Percentiles rank a stretch among this genome's conserved stretches.
phyloP scores from a whole-genome alignment of 2,329 filamentous ascomycete species.

The Fusarium torulosum region DNA sequence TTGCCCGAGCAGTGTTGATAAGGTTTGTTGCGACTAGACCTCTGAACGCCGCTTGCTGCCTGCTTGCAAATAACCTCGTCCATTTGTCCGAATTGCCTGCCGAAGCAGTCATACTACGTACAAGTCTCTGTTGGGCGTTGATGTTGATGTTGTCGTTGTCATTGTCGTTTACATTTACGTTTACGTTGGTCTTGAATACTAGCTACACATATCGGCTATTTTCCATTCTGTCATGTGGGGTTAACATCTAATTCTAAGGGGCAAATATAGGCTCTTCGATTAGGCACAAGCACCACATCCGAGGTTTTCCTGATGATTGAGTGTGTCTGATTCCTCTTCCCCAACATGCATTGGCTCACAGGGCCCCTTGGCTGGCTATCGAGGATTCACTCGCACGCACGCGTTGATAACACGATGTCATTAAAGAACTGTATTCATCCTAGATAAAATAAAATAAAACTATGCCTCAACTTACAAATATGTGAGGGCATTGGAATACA shows the following conservation, averaged over 20 bases:
- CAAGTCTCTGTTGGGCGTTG: not conserved
- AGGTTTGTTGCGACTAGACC: conserved; percentile 37
- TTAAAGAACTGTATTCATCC: not conserved
- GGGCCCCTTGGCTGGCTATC: too few relatives aligned
- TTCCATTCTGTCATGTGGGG: too few relatives aligned
- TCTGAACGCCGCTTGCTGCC: conserved; percentile 25
- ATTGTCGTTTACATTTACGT: too few relatives aligned
- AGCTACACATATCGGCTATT: not conserved
- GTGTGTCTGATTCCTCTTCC: not conserved
- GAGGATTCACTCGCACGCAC: too few relatives aligned
- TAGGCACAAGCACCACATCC: too few relatives aligned
- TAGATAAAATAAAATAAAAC: not conserved
- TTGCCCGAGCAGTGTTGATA: conserved; percentile 13
- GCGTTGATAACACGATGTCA: not conserved
- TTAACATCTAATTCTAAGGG: too few relatives aligned
- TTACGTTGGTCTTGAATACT: too few relatives aligned
- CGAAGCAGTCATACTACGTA: conserved; percentile 12
- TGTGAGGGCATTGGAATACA: too few relatives aligned
- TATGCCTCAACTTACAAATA: not conserved
- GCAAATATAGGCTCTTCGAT: too few relatives aligned
- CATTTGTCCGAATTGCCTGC: conserved; percentile 21
- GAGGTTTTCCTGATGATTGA: too few relatives aligned
- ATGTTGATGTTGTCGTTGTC: not conserved
- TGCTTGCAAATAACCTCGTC: conserved; percentile 25
- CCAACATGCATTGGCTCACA: too few relatives aligned